phyloP scores from a whole-genome alignment of 2,329 filamentous ascomycete genomes.

The Alternaria arborescens region DNA sequence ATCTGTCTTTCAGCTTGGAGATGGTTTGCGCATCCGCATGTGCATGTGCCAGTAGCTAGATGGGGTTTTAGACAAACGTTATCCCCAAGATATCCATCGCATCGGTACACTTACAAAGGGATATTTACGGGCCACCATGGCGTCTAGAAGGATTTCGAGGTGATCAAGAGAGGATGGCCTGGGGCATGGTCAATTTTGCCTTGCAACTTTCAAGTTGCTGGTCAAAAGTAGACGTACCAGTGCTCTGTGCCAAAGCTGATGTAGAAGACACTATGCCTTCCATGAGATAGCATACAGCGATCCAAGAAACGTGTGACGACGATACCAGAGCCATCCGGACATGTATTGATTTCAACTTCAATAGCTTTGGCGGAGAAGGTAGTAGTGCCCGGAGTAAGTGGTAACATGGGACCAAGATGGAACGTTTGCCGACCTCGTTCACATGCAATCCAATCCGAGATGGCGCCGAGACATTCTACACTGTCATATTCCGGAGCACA shows the following conservation, averaged over 20 bases:
- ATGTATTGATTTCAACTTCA: background rate
- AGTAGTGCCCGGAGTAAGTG: background rate
- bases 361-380: background rate
- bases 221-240: background rate
- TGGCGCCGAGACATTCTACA: background rate
- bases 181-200: background rate
- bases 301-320: background rate
- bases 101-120: background rate
- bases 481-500: background rate
- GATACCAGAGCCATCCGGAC: background rate
- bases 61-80: background rate
- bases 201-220: background rate
- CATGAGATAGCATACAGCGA: background rate
- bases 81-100: background rate
- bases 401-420: background rate
- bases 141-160: background rate
- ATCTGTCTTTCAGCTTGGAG: background rate
- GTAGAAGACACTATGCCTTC: background rate
- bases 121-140: background rate
- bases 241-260: background rate
- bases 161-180: background rate
- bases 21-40: background rate
- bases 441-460: background rate
- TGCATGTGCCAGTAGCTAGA: background rate
- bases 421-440: background rate